Base-by-base conservation (phyloP, 2,329 filamentous ascomycete species). In the Colletotrichum tamarilloi region DNA sequence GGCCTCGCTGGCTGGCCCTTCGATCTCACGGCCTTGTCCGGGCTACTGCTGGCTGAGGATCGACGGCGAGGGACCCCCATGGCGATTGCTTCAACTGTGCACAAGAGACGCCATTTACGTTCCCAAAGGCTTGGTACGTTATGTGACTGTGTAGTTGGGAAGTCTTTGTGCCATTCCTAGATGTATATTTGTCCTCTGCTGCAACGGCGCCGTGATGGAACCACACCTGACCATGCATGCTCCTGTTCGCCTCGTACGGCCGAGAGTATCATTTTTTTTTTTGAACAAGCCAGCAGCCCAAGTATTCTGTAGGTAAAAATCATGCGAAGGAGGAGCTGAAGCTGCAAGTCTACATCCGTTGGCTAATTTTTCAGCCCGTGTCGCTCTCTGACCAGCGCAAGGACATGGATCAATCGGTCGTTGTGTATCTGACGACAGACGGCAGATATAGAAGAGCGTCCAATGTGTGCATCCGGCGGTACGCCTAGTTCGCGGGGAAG, bases 21-120 rank as follows among this genome's bases (percentile, higher is more conserved):
- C 57, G 28, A 68, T 58, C 58, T 59, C 58, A 52, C 14, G 12
- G 58, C 38, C 58, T 49, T 58, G 24, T 53, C 24, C 28, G 59
- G 65, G 53, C 16, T 46, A 58, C 22, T 72, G 52, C 42, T 68
- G 65, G 53, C 30, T 32, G 16, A 35, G 22, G 24, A 59, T 68
- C 58, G 38, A n/a, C 64, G 49, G 53, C 46, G 57, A 67, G 49
- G 30, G 60, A 32, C 9, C 8, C 58, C 19, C 57, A 58, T 32
- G 62, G 52, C 57, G 26, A 26, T 35, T 62, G 28, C 65, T 59
- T 62, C 57, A 55, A 53, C 57, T 32, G 24, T 35, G 49, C n/a
- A 49, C n/a, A 19, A 32, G 24, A 56, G 62, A 58, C 49, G 32
- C 46, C 19, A 24, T 14, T 19, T 26, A 35, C 30, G 32, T 42